Base-by-base conservation (phyloP, 2,329 filamentous ascomycete genomes). In the Pseudogymnoascus sp. region DNA sequence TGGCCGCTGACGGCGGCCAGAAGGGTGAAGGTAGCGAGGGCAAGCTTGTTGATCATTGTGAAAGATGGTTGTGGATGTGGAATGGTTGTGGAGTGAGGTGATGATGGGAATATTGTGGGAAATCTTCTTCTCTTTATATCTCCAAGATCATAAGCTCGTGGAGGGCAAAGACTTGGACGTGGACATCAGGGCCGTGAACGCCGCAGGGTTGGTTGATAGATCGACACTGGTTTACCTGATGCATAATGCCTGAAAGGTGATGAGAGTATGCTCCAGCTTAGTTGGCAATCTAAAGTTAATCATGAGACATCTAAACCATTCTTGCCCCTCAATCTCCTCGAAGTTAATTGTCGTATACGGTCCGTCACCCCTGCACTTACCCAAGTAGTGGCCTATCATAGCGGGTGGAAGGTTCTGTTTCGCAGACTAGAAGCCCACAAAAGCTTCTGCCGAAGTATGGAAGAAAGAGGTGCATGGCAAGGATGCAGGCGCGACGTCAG, bases 1-100 rank as follows among this genome's bases (percentile, higher is more conserved):
- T 81, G 79, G 61, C 74, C 75, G 39, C 71, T 69, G 41, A 70
- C 75, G 50, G 73, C 64, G 61, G 75, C 74, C 62, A 77, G 65
- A 62, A 79, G 71, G 61, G 72, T 70, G 61, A 74, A 70, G 62
- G 74, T 70, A 61, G 57, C 57, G 57, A 58, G 57, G 12, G 57
- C 57, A 58, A 58, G 57, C 32, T 25, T 39, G 32, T 22, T 37
- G 57, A 37, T 37, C 57, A 58, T 58, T 58, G 22, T 58, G 57
- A 58, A 58, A 20, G 57, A 54, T 54, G 47, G n/a, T 37, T 47
- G 41, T 22, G 16, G 8, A n/a, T 35, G 54, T 57, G 50, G 50
- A 37, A 11, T 20, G 18, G 54, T 58, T 58, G 57, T 35, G 9
- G 57, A 58, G 57, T 35, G 22, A 37, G 57, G 22, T 37, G 35